Evolutionary conservation across 352 stramenopile species (phyloP).

Genomic region (Pythium grandisporangium): DNA sequence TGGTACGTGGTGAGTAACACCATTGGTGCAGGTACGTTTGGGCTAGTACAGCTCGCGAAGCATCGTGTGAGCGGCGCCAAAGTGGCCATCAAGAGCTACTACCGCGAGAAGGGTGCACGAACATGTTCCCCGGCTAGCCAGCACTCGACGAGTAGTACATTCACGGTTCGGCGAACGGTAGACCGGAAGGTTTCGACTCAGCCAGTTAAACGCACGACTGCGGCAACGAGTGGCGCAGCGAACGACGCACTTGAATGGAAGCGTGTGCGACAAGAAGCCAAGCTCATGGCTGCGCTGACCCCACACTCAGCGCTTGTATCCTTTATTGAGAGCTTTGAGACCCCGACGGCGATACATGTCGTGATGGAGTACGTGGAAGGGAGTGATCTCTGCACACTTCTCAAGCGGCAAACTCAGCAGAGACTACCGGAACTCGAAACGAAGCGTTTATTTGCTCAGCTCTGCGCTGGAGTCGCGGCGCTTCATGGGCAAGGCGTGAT

Average conservation of each 20-base stretch:
- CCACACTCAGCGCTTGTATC: slow-evolving; percentile 32
- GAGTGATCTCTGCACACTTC: slow-evolving; percentile 30
- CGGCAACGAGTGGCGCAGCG: slow-evolving; percentile 1
- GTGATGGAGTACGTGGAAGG: slow-evolving; percentile 41
- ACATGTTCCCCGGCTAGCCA: slow-evolving; percentile 21
- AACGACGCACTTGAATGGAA: slow-evolving; percentile 44
- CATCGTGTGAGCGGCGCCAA: slow-evolving; percentile 28
- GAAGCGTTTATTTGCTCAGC: slow-evolving; percentile 27
- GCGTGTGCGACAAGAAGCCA: slow-evolving; percentile 43
- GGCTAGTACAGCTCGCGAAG: slow-evolving; percentile 25
- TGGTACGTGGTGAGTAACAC: slow-evolving; percentile 42
- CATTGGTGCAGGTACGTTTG: slow-evolving; percentile 44
- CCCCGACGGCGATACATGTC: slow-evolving; percentile 37
- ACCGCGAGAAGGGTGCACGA: slow-evolving; percentile 19
- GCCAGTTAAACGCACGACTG: background rate
- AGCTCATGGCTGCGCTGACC: slow-evolving; percentile 25
- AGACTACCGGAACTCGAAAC: slow-evolving; percentile 24
- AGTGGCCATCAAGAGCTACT: slow-evolving; percentile 66
- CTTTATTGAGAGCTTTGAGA: slow-evolving; percentile 56
- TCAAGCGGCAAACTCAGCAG: slow-evolving; percentile 18
- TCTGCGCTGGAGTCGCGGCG: slow-evolving; percentile 21
- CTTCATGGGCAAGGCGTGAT: slow-evolving; percentile 50
- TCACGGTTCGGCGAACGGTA: too few species aligned
- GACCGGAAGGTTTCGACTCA: too few species aligned
- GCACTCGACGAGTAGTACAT: slow-evolving; percentile 1